Evolutionary conservation across 108 stramenopile genomes (phyloP), one percentile per base, ranked within the genome.

Genomic region (Pseudonitzschia delicatissima): DNA sequence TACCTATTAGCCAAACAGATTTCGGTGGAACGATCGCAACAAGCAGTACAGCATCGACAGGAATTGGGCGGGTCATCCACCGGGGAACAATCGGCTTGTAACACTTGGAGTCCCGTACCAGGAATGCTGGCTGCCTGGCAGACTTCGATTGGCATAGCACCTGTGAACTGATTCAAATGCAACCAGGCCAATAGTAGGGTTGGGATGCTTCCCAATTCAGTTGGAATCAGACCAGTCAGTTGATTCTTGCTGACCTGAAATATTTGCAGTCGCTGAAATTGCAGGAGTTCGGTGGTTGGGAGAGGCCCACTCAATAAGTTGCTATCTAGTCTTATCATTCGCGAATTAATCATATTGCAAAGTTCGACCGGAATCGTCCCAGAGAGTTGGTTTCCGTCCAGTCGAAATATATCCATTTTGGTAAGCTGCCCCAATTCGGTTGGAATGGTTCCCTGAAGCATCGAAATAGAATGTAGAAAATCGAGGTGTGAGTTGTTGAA

Each of bases 191-290:
- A 12, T 31, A 25, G 13, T 11, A 72, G 35, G 29, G 29, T 33
- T 4, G 58, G 25, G 4, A 77, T 15, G 4, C 28, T 21, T 28
- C 81, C 82, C 28, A 88, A 51, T 26, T 77, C 53, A 5, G 71
- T 42, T n/a, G 87, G 82, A 25, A 88, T 62, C 9, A 45, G 49
- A 18, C 82, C 82, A 3, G 50, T 71, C 57, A 87, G 71, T 2
- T 70, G 66, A 31, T 81, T 71, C 27, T 73, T 40, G 69, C 35
- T 52, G 9, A 68, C 55, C 20, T 40, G 12, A 5, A 68, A 68
- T 31, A 40, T 20, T 44, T 62, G 31, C 47, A 82, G 53, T 25
- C 34, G 9, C 7, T 48, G 4, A 6, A 48, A 6, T 48, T 21
- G 47, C 47, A 7, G 47, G 2, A 48, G 47, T 21, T 48, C 47